Conservation (phyloP, 1,139 yeast genomes). For the Yamadazyma songkhlaensis region DNA sequence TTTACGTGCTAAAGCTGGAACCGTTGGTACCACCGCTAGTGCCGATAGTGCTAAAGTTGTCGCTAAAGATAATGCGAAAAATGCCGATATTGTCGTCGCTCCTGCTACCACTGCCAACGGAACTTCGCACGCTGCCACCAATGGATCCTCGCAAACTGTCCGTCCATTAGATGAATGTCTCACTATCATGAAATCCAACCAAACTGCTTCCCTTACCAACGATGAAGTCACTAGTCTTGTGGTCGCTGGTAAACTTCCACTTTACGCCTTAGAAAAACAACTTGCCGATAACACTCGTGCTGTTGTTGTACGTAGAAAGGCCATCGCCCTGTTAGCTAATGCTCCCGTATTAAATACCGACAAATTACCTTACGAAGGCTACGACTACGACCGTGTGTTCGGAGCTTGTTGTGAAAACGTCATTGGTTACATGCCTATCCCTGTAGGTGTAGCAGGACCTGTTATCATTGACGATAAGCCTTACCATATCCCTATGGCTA, state of each 20-base stretch:
- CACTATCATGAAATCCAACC: constrained; percentile 66
- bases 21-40: too few species aligned
- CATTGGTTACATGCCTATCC: constrained; percentile 92
- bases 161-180: constrained; percentile 61
- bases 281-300: constrained; percentile 87
- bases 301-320: constrained; percentile 86
- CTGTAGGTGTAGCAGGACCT: constrained; percentile 98
- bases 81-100: constrained; percentile 8
- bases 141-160: too few species aligned
- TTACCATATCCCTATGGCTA: constrained; percentile 95
- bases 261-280: constrained; percentile 92
- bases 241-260: constrained; percentile 74
- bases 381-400: constrained; percentile 92
- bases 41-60: too few species aligned
- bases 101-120: too few species aligned
- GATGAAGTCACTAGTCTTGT: constrained; percentile 75
- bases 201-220: constrained; percentile 61
- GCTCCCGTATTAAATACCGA: constrained; percentile 76
- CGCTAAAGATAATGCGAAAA: constrained; percentile 22
- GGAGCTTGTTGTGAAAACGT: constrained; percentile 99
- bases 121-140: too few species aligned
- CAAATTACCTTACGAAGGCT: constrained; percentile 73
- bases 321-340: constrained; percentile 77
- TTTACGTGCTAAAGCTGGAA: constrained; percentile 30
- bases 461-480: constrained; percentile 83